These are phyloP conservation scores for Liriodendron chinense DNA, from an alignment of 164 flowering plant species.

Conservation along the genomic window DNA sequence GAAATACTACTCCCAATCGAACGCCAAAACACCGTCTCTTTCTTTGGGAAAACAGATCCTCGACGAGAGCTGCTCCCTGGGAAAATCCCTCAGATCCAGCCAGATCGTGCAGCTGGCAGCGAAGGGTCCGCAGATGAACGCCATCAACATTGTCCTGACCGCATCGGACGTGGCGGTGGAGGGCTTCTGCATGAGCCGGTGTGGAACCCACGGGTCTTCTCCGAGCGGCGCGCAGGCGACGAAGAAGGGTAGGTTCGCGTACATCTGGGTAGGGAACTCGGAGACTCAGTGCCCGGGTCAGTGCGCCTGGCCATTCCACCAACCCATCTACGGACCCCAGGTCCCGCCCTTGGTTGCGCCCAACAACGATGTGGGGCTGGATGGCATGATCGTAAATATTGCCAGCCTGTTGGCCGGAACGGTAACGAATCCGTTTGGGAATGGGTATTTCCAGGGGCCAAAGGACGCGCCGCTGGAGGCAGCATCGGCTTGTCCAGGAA, in stretches of 20 bases:
- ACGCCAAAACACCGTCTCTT: constrained; percentile 21
- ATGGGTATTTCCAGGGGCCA: constrained; percentile 50
- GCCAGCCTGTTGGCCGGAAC: constrained; percentile 55
- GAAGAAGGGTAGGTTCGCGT: constrained; percentile 37
- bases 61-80: constrained; percentile 53
- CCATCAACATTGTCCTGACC: constrained; percentile 56
- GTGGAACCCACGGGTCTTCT: constrained; percentile 54
- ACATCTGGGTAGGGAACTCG: constrained; percentile 70
- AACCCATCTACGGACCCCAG: constrained; percentile 65
- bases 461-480: constrained; percentile 53
- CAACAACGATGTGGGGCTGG: constrained; percentile 58
- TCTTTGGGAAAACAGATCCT: constrained; percentile 39
- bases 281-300: constrained; percentile 60
- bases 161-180: constrained; percentile 49
- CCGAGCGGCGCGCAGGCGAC: not conserved
- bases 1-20: constrained; percentile 22
- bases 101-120: constrained; percentile 42
- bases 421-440: constrained; percentile 57
- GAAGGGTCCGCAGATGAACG: constrained; percentile 31
- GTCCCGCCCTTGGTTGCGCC: constrained; percentile 51
- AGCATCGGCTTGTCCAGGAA: constrained; percentile 58
- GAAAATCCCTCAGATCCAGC: constrained; percentile 40
- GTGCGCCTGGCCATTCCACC: constrained; percentile 74
- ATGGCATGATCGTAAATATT: constrained; percentile 56
- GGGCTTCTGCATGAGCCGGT: constrained; percentile 54